These are phyloP conservation scores for Aspergillus diversus DNA, from an alignment of 495 filamentous ascomycete species.

Conservation along the genomic window DNA sequence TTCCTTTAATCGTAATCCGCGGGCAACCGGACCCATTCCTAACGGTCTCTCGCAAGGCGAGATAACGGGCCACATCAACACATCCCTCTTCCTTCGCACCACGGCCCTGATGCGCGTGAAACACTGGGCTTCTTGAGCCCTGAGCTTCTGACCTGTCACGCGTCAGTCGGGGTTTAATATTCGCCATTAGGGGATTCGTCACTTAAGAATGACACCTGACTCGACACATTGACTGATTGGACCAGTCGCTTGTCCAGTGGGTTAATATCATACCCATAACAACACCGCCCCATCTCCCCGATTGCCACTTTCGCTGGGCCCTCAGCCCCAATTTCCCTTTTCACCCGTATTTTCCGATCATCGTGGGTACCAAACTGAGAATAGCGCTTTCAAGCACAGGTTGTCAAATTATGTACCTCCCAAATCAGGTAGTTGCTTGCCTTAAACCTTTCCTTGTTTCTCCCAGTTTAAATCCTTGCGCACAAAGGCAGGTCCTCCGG, in stretches of 20 bases:
- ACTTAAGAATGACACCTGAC: slow-evolving; percentile 17
- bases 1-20: not conserved
- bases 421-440: too few relatives aligned
- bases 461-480: too few relatives aligned
- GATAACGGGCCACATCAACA: slow-evolving; percentile 1
- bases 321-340: slow-evolving; percentile 12
- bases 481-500: too few relatives aligned
- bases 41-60: slow-evolving; percentile 9
- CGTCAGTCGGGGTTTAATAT: slow-evolving; percentile 31
- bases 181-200: slow-evolving; percentile 16
- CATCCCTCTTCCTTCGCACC: not conserved
- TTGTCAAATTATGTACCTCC: too few relatives aligned
- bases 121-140: not conserved
- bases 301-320: slow-evolving; percentile 6
- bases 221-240: slow-evolving; percentile 21
- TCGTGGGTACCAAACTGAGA: slow-evolving; percentile 21
- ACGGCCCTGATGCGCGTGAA: not conserved
- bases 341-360: slow-evolving; percentile 24
- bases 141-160: slow-evolving; percentile 42
- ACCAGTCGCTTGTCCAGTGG: slow-evolving; percentile 8
- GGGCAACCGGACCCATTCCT: slow-evolving; percentile 8
- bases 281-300: not conserved
- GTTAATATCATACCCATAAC: not conserved
- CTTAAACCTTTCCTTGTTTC: too few relatives aligned
- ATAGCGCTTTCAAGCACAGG: not conserved